Base-by-base conservation (phyloP, 306 rosid genomes). In the Mucuna pruriens region DNA sequence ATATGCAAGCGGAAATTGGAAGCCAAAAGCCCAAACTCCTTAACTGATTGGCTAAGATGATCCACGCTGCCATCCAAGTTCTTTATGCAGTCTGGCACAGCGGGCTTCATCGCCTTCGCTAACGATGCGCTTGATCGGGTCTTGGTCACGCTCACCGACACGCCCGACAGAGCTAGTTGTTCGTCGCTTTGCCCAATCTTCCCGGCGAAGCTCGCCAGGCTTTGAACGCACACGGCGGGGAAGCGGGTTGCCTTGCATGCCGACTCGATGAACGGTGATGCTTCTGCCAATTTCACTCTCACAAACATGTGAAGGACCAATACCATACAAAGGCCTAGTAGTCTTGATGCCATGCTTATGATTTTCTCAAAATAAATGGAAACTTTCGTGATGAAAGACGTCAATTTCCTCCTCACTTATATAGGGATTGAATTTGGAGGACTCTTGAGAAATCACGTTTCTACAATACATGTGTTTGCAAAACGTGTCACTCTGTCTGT, bases 241-340 rank as follows among this genome's bases (percentile, higher is more conserved):
- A 88, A 92, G 40, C 74, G 86, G 3, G 94, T 92, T 79, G 79
- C 76, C 55, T 40, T 87, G 87, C 97, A 92, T 12, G 93, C 87
- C 40, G 91, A 58, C 38, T 65, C 81, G 65, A 92, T 89, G 90
- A 90, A 90, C 12, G 74, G 74, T 19, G 76, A n/a, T n/a, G n/a
- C n/a, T n/a, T n/a, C 1, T 68, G 87, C 7, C 6, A 81, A 68
- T 25, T 66, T 61, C 9, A 88, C 67, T 13, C 7, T 38, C 69
- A 12, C 62, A 22, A 79, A 11, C 62, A 60, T 46, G 86, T 36
- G 36, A 81, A 77, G 39, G 52, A 65, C 45, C n/a, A 54, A 71
- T 16, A 81, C 61, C 0, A 89, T 7, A 31, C 78, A 73, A 58
- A 84, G 9, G 42, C 48, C 66, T 3, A 77, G 74, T 75, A 67